Conservation (phyloP, 495 filamentous ascomycete genomes). For the Aspergillus heteromorphus region DNA sequence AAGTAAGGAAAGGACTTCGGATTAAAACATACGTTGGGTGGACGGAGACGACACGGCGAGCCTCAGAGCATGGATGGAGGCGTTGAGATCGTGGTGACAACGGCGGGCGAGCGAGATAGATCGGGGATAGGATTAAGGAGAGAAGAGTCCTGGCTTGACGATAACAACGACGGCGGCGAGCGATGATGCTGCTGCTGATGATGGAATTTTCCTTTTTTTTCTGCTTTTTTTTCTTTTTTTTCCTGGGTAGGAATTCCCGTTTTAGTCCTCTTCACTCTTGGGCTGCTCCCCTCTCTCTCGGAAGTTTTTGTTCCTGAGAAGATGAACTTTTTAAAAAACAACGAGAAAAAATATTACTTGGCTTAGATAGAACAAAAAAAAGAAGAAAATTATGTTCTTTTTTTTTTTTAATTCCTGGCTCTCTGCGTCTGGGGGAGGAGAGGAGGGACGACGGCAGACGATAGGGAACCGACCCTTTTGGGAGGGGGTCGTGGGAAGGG, state of each 20-base stretch:
- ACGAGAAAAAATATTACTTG: constrained; percentile 5
- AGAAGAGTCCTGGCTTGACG: constrained; percentile 8
- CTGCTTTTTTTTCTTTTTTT: constrained; percentile 12
- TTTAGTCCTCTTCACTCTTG: constrained; percentile 5
- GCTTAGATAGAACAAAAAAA: constrained; percentile 5
- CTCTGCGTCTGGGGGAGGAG: constrained; percentile 16
- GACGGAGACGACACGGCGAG: constrained; percentile 30
- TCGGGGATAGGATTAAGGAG: constrained; percentile 13
- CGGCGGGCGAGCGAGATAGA: constrained; percentile 25
- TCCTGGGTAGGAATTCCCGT: constrained; percentile 5
- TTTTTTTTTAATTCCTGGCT: constrained; percentile 8
- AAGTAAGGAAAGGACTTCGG: constrained; percentile 6
- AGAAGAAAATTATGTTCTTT: constrained; percentile 8
- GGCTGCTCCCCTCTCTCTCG: constrained; percentile 13
- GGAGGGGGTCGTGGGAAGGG: constrained; percentile 7
- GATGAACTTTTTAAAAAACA: constrained; percentile 6
- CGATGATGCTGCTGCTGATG: constrained; percentile 10
- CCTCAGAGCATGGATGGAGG: constrained; percentile 37
- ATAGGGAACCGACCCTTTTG: constrained; percentile 24
- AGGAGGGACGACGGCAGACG: constrained; percentile 20
- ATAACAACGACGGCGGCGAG: constrained; percentile 6
- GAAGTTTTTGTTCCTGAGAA: constrained; percentile 22
- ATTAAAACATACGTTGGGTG: constrained; percentile 36
- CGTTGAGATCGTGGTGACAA: constrained; percentile 21
- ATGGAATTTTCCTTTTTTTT: constrained; percentile 13